A percentile compares a stretch with the other conserved stretches of the same genome.
Evolutionary conservation across 2,329 filamentous ascomycete species (phyloP).

Genomic region (Myriosclerotinia curreyana): DNA sequence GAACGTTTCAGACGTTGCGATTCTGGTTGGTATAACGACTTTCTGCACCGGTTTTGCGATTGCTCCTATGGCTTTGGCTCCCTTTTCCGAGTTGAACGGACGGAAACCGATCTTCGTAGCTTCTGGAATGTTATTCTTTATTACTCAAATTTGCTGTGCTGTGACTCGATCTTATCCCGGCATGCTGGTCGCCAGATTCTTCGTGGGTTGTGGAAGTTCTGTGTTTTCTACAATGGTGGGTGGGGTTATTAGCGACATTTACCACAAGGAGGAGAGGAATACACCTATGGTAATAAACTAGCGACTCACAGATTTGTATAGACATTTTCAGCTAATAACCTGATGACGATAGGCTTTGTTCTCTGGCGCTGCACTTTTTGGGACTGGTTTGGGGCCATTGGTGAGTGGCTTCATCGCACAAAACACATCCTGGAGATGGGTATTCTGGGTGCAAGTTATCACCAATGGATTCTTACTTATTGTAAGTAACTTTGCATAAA

Average conservation of each 20-base stretch:
- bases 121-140: slow-evolving; percentile 68
- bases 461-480: slow-evolving; percentile 60
- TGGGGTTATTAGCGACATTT: slow-evolving; percentile 87
- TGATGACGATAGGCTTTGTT: slow-evolving; percentile 56
- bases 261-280: slow-evolving; percentile 73
- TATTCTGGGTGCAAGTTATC: slow-evolving; percentile 84
- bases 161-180: slow-evolving; percentile 66
- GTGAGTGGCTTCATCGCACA: slow-evolving; percentile 67
- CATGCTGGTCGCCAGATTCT: slow-evolving; percentile 72
- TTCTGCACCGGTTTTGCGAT: slow-evolving; percentile 80
- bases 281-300: slow-evolving; percentile 65
- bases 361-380: slow-evolving; percentile 72
- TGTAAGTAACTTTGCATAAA: not conserved
- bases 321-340: not conserved
- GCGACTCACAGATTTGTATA: too few species aligned
- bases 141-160: slow-evolving; percentile 70
- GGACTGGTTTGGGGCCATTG: slow-evolving; percentile 76
- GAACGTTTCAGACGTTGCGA: slow-evolving; percentile 60
- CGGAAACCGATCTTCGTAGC: slow-evolving; percentile 77
- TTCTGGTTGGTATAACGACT: slow-evolving; percentile 72
- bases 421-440: slow-evolving; percentile 73
- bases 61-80: slow-evolving; percentile 84
- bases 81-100: slow-evolving; percentile 85
- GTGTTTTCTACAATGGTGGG: slow-evolving; percentile 86
- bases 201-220: slow-evolving; percentile 73